Evolutionary conservation across 192 early-diverging fungal species (phyloP).

Genomic region (Coemansia sp.): DNA sequence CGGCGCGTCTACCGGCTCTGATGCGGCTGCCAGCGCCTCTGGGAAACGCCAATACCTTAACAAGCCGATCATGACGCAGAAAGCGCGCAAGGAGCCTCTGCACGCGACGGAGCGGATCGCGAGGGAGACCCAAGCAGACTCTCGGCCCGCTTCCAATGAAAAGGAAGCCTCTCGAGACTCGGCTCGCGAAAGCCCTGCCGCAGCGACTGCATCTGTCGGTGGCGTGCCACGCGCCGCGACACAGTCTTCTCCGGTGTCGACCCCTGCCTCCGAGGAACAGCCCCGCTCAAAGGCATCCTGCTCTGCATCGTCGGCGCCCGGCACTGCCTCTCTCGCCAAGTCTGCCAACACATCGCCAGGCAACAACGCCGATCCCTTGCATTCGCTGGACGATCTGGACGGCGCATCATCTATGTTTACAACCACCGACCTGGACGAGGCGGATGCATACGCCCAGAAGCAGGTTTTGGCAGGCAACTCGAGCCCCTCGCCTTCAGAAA

Average conservation of each 20-base stretch:
- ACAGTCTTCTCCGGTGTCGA: neutral
- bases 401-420: slow-evolving; percentile 45
- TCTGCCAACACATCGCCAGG: neutral
- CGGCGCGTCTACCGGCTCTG: neutral
- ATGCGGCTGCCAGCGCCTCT: neutral
- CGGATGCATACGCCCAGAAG: neutral
- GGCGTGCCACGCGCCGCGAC: too few species aligned
- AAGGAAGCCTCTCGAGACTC: too few species aligned
- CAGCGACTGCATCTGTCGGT: too few species aligned
- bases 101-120: too few species aligned
- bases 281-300: neutral
- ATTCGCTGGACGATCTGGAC: slow-evolving; percentile 23
- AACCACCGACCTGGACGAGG: slow-evolving; percentile 25
- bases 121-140: too few species aligned
- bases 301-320: neutral
- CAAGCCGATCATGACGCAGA: slow-evolving; percentile 11
- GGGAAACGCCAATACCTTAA: slow-evolving; percentile 27
- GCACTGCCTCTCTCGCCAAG: neutral
- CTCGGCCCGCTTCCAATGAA: neutral
- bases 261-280: neutral
- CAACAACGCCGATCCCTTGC: neutral
- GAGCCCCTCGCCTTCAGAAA: slow-evolving; percentile 19
- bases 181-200: too few species aligned
- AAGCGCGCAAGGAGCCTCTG: too few species aligned
- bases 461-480: neutral